phyloP scores from a whole-genome alignment of 495 filamentous ascomycete species.

The Trichoderma erinaceum region DNA sequence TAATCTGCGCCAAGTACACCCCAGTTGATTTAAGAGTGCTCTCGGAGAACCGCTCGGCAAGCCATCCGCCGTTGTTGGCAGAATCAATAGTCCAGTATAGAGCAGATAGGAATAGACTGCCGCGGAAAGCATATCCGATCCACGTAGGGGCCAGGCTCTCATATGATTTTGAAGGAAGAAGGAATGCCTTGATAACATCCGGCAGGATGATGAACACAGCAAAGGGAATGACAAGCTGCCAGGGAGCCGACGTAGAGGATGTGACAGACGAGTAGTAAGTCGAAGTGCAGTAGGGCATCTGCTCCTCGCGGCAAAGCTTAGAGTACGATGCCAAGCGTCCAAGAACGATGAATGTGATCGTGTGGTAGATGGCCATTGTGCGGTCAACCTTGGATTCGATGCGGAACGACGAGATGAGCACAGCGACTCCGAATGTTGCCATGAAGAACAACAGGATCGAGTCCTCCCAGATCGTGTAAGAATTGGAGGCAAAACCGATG shows the following conservation, averaged over 20 bases:
- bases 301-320: slow-evolving; percentile 91
- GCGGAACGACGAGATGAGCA: slow-evolving; percentile 67
- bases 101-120: slow-evolving; percentile 67
- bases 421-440: slow-evolving; percentile 71
- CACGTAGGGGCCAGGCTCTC: slow-evolving; percentile 76
- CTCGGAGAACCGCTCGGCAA: slow-evolving; percentile 51
- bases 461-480: slow-evolving; percentile 98
- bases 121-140: slow-evolving; percentile 74
- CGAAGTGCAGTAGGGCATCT: slow-evolving; percentile 93
- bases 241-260: slow-evolving; percentile 86
- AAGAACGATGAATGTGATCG: slow-evolving; percentile 73
- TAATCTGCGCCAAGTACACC: slow-evolving; percentile 65
- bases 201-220: slow-evolving; percentile 67
- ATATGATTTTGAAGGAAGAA: slow-evolving; percentile 70
- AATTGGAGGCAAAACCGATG: slow-evolving; percentile 90
- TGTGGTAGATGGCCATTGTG: slow-evolving; percentile 73
- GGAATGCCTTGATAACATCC: slow-evolving; percentile 69
- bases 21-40: slow-evolving; percentile 62
- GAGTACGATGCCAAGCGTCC: slow-evolving; percentile 80
- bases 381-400: slow-evolving; percentile 57
- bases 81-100: slow-evolving; percentile 87
- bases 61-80: slow-evolving; percentile 85
- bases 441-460: slow-evolving; percentile 90
- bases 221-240: slow-evolving; percentile 81
- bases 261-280: slow-evolving; percentile 91